Conservation (phyloP, 768 basidiomycete species). For the Gelatoporia subvermispora region DNA sequence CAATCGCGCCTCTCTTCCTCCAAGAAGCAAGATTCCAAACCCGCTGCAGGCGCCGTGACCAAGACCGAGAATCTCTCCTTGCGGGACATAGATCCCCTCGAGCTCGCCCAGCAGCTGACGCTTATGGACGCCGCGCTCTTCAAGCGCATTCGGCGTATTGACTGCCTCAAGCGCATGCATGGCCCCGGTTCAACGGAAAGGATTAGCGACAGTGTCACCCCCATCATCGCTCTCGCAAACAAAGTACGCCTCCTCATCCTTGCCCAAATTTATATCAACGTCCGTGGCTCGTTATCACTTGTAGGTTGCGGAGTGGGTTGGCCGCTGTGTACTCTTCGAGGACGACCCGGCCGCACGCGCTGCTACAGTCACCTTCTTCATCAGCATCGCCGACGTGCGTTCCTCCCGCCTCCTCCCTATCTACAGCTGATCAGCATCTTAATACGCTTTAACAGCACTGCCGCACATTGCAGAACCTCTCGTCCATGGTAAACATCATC, state of each 20-base stretch:
- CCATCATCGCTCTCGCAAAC: conserved; percentile 84
- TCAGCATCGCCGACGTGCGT: too few species aligned
- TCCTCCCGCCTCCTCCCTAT: too few species aligned
- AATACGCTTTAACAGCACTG: conserved; percentile 57
- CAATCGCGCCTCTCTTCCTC: too few species aligned
- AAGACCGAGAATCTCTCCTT: conserved; percentile 69
- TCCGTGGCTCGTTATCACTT: too few species aligned
- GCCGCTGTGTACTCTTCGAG: too few species aligned
- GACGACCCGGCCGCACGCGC: too few species aligned
- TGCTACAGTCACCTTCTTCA: too few species aligned
- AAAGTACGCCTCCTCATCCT: too few species aligned
- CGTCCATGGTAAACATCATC: conserved; percentile 90
- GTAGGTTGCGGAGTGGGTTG: too few species aligned
- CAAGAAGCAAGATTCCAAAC: too few species aligned
- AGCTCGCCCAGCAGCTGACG: conserved; percentile 89
- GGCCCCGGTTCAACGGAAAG: conserved; percentile 46
- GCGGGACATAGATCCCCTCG: conserved; percentile 79
- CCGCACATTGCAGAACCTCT: conserved; percentile 85
- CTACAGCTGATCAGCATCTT: neutral
- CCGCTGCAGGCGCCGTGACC: conserved; percentile 32
- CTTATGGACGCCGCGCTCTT: conserved; percentile 85
- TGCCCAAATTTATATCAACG: too few species aligned
- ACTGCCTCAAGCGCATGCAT: conserved; percentile 80
- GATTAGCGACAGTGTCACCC: conserved; percentile 75
- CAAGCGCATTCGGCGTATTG: conserved; percentile 81